phyloP scores from a whole-genome alignment of 2,329 filamentous ascomycete genomes.

The Penicillium hesseltinei region DNA sequence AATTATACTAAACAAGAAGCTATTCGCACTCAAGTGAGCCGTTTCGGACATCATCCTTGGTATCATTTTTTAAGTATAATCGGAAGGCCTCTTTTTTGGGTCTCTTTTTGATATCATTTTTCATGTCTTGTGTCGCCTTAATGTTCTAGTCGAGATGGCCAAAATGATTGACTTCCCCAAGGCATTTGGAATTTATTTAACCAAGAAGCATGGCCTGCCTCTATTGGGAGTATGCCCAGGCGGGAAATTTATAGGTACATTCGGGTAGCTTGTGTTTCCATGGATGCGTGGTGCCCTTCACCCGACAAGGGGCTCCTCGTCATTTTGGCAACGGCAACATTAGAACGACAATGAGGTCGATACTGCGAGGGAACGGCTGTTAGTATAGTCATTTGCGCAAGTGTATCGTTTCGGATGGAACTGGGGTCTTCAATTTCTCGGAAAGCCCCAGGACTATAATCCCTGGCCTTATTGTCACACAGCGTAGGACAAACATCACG shows the following conservation, averaged over 20 bases:
- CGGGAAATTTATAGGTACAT: conserved; percentile 67
- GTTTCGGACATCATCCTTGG: not conserved
- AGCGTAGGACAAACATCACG: not conserved
- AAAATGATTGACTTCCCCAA: conserved; percentile 51
- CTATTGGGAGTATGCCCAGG: conserved; percentile 74
- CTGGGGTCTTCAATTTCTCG: not conserved
- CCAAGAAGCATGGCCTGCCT: conserved; percentile 65
- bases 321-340: conserved; percentile 75
- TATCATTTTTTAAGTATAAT: not conserved
- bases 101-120: not conserved
- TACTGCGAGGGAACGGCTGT: conserved; percentile 9
- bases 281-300: conserved; percentile 66
- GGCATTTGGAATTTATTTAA: conserved; percentile 71
- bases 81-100: too few relatives aligned
- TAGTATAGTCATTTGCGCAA: not conserved
- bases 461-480: conserved; percentile 1
- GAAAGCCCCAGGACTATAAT: not conserved
- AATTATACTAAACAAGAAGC: not conserved
- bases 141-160: not conserved
- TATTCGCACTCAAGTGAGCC: not conserved
- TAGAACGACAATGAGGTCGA: conserved; percentile 22
- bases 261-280: conserved; percentile 81
- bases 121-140: not conserved
- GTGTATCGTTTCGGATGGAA: not conserved
- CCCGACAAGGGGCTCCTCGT: conserved; percentile 59